Conservation (phyloP, 2,329 filamentous ascomycete species). For the Colletotrichum acutatum region DNA sequence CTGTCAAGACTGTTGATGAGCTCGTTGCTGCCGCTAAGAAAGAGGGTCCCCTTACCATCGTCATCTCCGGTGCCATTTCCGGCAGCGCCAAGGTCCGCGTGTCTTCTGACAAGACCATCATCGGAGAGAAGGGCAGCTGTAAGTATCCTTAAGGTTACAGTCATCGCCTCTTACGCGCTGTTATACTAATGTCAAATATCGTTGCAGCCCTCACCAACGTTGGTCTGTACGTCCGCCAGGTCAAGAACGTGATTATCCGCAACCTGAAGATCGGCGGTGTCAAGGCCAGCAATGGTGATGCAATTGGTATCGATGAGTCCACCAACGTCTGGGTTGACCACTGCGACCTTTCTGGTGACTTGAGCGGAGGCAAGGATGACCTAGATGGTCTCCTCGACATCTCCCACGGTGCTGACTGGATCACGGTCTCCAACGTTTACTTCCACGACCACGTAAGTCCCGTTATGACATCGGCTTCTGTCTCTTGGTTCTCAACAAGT, state of each 20-base stretch:
- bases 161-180: not conserved
- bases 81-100: constrained; percentile 42
- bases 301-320: constrained; percentile 59
- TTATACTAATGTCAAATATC: too few species aligned
- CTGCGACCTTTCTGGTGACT: constrained; percentile 50
- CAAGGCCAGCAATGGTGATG: constrained; percentile 64
- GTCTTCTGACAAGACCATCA: constrained; percentile 54
- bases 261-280: constrained; percentile 62
- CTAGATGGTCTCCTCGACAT: constrained; percentile 58
- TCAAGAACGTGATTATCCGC: constrained; percentile 66
- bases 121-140: constrained; percentile 45
- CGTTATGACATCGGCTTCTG: too few species aligned
- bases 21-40: constrained; percentile 42
- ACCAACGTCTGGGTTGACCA: constrained; percentile 62
- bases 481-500: not conserved
- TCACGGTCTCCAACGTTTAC: constrained; percentile 55
- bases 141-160: not conserved
- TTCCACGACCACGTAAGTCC: constrained; percentile 53
- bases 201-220: constrained; percentile 50
- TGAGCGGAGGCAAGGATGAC: constrained; percentile 52
- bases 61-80: constrained; percentile 42
- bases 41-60: constrained; percentile 42
- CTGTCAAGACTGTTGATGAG: constrained; percentile 40
- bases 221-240: constrained; percentile 61
- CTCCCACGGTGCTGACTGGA: constrained; percentile 54